A percentile compares a stretch with the other conserved stretches of the same genome.
These are phyloP conservation scores for Calamus simplicifolius DNA, from an alignment of 176 grass and related monocot genomes.

Conservation along the genomic window DNA sequence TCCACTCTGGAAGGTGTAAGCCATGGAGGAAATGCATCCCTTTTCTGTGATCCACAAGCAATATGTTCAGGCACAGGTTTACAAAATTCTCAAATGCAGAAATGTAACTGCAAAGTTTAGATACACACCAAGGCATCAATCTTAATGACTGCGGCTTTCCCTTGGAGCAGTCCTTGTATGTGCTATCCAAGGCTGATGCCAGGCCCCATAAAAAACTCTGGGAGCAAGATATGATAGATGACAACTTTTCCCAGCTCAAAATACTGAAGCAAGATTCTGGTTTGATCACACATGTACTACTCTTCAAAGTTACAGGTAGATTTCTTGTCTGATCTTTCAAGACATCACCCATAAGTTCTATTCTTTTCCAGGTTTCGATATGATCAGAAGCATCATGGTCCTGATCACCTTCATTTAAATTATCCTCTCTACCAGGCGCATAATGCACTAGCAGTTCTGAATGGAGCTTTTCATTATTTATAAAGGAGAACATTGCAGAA, in stretches of 20 bases:
- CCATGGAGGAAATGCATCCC: conserved; percentile 6
- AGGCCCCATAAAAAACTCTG: conserved; percentile 83
- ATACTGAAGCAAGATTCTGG: conserved; percentile 37
- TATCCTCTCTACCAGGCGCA: conserved; percentile 11
- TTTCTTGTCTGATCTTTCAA: conserved; percentile 36
- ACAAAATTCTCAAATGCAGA: conserved; percentile 62
- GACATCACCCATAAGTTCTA: conserved; percentile 51
- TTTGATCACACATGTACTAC: conserved; percentile 37
- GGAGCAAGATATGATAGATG: conserved; percentile 66
- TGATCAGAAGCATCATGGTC: conserved; percentile 28
- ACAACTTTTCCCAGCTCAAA: conserved; percentile 42
- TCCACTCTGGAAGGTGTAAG: conserved; percentile 24
- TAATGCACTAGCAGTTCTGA: conserved; percentile 20
- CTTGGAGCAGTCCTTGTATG: conserved; percentile 16
- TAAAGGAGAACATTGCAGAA: conserved; percentile 28
- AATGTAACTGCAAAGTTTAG: conserved; percentile 53
- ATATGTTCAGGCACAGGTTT: conserved; percentile 54
- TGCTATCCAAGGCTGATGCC: conserved; percentile 44
- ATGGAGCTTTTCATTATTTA: conserved; percentile 27
- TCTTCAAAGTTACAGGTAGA: conserved; percentile 39
- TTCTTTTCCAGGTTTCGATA: conserved; percentile 31
- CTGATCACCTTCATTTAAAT: conserved; percentile 24
- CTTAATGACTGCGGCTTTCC: conserved; percentile 24
- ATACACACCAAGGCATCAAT: conserved; percentile 32
- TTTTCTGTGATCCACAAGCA: conserved; percentile 49